Percentiles rank a stretch among this genome's conserved stretches.
Conservation (phyloP, 2,329 filamentous ascomycete genomes). For the Penicillium sp. region DNA sequence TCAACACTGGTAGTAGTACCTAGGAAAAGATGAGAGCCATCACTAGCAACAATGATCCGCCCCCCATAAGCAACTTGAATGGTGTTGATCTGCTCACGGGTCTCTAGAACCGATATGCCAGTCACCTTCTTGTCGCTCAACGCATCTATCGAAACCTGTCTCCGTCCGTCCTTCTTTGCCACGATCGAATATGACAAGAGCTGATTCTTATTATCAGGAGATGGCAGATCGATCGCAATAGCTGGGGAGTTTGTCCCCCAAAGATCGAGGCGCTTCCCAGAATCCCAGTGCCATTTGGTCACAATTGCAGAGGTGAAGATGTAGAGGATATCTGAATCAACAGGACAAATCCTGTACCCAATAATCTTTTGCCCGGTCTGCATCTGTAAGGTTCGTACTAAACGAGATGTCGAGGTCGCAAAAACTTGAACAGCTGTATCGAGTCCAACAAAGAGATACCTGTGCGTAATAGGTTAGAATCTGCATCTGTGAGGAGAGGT, state of each 20-base stretch:
- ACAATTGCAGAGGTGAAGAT: constrained; percentile 54
- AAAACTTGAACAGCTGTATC: constrained; percentile 76
- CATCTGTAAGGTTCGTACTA: constrained; percentile 67
- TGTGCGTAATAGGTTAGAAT: constrained; percentile 32
- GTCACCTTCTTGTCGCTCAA: constrained; percentile 22
- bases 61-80: constrained; percentile 33
- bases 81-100: constrained; percentile 26
- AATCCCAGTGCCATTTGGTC: constrained; percentile 58
- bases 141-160: constrained; percentile 31
- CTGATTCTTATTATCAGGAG: constrained; percentile 26
- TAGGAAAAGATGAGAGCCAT: constrained; percentile 54
- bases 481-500: background rate
- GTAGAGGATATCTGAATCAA: constrained; percentile 53
- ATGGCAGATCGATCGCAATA: constrained; percentile 28
- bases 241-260: constrained; percentile 45
- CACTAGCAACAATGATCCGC: constrained; percentile 39
- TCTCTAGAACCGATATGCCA: constrained; percentile 31
- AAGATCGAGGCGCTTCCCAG: constrained; percentile 43
- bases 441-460: constrained; percentile 72
- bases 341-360: constrained; percentile 52
- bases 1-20: constrained; percentile 49
- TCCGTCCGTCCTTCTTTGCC: constrained; percentile 38
- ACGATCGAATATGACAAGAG: constrained; percentile 40
- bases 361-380: constrained; percentile 48
- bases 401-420: constrained; percentile 74